These are phyloP conservation scores for Quercus berberidifolia DNA, from an alignment of 306 rosid genomes.

Conservation along the genomic window DNA sequence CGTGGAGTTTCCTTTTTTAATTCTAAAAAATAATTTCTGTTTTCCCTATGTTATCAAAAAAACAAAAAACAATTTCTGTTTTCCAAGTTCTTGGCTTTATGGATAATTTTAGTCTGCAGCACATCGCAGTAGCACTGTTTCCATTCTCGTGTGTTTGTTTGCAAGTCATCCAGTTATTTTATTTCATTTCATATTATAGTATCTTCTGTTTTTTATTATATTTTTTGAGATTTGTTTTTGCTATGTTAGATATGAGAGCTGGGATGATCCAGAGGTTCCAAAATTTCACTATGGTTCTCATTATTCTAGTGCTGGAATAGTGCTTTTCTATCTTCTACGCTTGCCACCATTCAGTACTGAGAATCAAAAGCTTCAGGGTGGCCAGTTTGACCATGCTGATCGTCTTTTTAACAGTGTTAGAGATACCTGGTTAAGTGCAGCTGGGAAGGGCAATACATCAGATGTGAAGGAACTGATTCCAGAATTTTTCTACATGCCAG, in stretches of 20 bases:
- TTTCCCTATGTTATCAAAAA: no score
- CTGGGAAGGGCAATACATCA: slow-evolving; percentile 98
- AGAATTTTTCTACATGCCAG: slow-evolving; percentile 97
- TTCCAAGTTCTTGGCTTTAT: not conserved
- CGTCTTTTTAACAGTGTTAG: slow-evolving; percentile 94
- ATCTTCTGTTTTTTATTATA: not conserved
- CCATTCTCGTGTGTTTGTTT: not conserved
- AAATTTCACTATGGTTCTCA: slow-evolving; percentile 99
- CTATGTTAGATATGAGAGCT: slow-evolving; percentile 76
- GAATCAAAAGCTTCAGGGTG: slow-evolving; percentile 99
- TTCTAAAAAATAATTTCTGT: not conserved
- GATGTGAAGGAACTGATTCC: slow-evolving; percentile 99
- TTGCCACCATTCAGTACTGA: slow-evolving; percentile 93
- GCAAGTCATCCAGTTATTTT: not conserved
- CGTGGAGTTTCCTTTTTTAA: not conserved
- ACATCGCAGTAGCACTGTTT: not conserved
- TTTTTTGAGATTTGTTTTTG: not conserved
- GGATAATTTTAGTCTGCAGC: not conserved
- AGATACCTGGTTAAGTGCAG: slow-evolving; percentile 98
- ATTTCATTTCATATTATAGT: not conserved
- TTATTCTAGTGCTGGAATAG: slow-evolving; percentile 99
- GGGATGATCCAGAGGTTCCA: slow-evolving; percentile 99
- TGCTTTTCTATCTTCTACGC: slow-evolving; percentile 94
- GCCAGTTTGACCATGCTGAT: slow-evolving; percentile 99
- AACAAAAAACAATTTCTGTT: not conserved